phyloP scores from a whole-genome alignment of 2,329 filamentous ascomycete species.

The Neonectria coccinea region DNA sequence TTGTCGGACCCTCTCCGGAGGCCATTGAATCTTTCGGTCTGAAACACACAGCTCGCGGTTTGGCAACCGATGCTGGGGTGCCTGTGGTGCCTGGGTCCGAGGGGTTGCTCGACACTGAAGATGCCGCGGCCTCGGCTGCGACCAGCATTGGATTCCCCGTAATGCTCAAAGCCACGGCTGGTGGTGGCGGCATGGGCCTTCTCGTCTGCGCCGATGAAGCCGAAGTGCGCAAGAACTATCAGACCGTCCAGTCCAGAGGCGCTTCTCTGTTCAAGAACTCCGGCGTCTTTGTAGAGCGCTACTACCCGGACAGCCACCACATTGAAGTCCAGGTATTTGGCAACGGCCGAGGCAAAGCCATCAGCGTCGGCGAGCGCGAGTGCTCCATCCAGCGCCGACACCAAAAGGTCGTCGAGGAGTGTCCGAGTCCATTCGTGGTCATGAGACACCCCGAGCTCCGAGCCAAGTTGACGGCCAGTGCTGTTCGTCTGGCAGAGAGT shows the following conservation, averaged over 20 bases:
- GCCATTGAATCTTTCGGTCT: slow-evolving; percentile 68
- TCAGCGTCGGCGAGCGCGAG: slow-evolving; percentile 69
- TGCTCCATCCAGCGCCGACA: slow-evolving; percentile 76
- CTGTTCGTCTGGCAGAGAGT: slow-evolving; percentile 29
- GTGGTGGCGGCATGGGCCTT: slow-evolving; percentile 75
- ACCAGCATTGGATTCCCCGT: slow-evolving; percentile 56
- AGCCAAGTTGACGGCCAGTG: slow-evolving; percentile 37
- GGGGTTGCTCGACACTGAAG: slow-evolving; percentile 47
- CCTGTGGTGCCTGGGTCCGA: slow-evolving; percentile 54
- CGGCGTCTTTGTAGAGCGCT: slow-evolving; percentile 73
- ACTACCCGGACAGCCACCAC: slow-evolving; percentile 70
- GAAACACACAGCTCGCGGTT: slow-evolving; percentile 61
- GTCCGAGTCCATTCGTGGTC: slow-evolving; percentile 70
- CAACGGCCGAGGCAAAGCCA: slow-evolving; percentile 60
- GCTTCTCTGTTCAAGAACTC: slow-evolving; percentile 70
- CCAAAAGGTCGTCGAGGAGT: slow-evolving; percentile 79
- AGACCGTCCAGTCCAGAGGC: slow-evolving; percentile 66
- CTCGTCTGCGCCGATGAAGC: slow-evolving; percentile 62
- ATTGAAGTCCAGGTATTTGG: slow-evolving; percentile 78
- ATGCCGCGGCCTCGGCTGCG: slow-evolving; percentile 64
- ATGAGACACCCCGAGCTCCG: slow-evolving; percentile 48
- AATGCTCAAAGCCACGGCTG: slow-evolving; percentile 69
- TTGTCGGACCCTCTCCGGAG: slow-evolving; percentile 67
- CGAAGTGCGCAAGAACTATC: slow-evolving; percentile 65
- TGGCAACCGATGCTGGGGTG: slow-evolving; percentile 61